Evolutionary conservation across 441 rosid genomes (phyloP).

Genomic region (Capsella rubella): DNA sequence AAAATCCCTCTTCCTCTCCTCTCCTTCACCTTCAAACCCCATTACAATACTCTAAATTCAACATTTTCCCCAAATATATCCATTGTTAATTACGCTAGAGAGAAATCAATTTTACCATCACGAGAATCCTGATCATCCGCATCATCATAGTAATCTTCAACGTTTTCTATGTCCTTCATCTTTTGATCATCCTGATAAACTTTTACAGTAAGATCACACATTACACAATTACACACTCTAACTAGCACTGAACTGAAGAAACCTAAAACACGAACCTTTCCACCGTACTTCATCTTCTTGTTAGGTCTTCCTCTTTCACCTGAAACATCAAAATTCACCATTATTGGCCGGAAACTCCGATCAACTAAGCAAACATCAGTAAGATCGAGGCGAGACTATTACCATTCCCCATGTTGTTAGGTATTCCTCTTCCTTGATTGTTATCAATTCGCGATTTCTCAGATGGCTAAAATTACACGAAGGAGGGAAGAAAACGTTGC

Average conservation of each 20-base stretch:
- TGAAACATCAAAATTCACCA: slow-evolving; percentile 38
- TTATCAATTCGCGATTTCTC: no score
- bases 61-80: not conserved
- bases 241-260: not conserved
- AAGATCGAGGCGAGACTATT: no score
- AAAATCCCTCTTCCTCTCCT: slow-evolving; percentile 73
- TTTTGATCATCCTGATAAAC: slow-evolving; percentile 65
- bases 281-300: slow-evolving; percentile 62
- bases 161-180: slow-evolving; percentile 55
- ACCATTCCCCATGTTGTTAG: no score
- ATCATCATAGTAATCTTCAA: slow-evolving; percentile 55
- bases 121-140: slow-evolving; percentile 51
- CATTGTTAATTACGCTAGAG: not conserved
- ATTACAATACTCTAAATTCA: slow-evolving; percentile 25
- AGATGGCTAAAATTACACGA: no score
- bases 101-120: slow-evolving; percentile 55
- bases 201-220: not conserved
- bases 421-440: no score
- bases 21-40: slow-evolving; percentile 58
- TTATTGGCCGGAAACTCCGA: not conserved
- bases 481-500: no score
- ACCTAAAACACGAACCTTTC: slow-evolving; percentile 52
- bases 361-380: no score
- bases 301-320: slow-evolving; percentile 70
- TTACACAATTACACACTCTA: not conserved